phyloP scores from a whole-genome alignment of 768 basidiomycete genomes.

The Psilocybe sp. region DNA sequence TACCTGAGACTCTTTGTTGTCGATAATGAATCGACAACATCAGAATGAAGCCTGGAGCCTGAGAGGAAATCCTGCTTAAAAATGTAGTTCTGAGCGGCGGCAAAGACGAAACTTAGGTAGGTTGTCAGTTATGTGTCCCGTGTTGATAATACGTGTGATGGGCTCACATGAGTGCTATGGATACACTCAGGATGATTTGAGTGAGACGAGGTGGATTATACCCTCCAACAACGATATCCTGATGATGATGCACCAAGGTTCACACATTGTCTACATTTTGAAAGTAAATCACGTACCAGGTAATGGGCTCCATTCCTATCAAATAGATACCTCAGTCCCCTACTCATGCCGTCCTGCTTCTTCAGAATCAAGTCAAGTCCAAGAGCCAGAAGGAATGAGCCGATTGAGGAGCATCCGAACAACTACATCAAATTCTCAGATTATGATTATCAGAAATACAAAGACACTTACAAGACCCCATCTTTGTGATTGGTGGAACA shows the following conservation, averaged over 20 bases:
- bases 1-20: too few species aligned
- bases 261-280: not conserved
- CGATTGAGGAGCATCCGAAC: conserved; percentile 52
- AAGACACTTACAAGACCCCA: conserved; percentile 45
- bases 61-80: conserved; percentile 50
- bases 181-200: conserved; percentile 48
- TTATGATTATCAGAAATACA: not conserved
- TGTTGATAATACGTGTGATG: not conserved
- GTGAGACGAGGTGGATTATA: conserved; percentile 52
- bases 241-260: not conserved
- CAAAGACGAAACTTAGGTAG: conserved; percentile 46
- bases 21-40: too few species aligned
- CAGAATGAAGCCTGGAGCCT: too few species aligned
- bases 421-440: conserved; percentile 22
- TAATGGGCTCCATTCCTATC: conserved; percentile 60
- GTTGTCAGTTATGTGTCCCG: not conserved
- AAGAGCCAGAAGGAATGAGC: conserved; percentile 57
- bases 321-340: conserved; percentile 60
- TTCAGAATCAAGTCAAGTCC: conserved; percentile 57
- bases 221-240: conserved; percentile 47
- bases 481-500: conserved; percentile 38
- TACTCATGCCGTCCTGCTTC: conserved; percentile 59
- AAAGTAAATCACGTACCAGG: conserved; percentile 35
- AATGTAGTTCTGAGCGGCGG: conserved; percentile 48
- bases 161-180: conserved; percentile 57